phyloP scores from a whole-genome alignment of 2,329 filamentous ascomycete species.

The Cladosporium sphaerospermum region DNA sequence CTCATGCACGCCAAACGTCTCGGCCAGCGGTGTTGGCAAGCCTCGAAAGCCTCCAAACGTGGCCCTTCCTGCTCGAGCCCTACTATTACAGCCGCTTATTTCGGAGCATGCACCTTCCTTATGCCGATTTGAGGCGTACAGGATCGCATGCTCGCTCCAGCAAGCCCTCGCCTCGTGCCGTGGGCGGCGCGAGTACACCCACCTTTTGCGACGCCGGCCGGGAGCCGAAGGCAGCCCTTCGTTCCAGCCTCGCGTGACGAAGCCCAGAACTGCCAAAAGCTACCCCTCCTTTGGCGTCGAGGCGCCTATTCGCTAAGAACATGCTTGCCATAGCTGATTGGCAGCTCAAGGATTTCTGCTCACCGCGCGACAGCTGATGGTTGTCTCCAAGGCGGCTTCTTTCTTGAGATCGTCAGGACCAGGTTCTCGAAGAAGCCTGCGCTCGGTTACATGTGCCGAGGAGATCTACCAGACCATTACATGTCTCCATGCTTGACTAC shows the following conservation, averaged over 20 bases:
- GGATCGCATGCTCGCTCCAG: neutral
- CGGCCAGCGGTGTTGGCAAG: constrained; percentile 8
- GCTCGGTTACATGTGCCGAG: constrained; percentile 4
- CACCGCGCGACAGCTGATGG: neutral
- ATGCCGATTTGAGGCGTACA: neutral
- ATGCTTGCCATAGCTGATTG: neutral
- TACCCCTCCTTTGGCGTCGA: neutral
- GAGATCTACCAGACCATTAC: constrained; percentile 3
- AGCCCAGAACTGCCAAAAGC: neutral
- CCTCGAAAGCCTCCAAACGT: constrained; percentile 10
- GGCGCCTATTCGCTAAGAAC: neutral
- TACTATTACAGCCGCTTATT: neutral
- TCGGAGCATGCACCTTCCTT: too few species aligned
- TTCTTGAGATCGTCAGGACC: constrained; percentile 5
- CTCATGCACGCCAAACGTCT: constrained; percentile 7
- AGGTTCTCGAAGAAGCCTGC: neutral
- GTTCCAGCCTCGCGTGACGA: neutral
- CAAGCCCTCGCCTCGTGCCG: constrained; percentile 6
- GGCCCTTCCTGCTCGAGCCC: neutral
- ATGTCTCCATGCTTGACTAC: neutral
- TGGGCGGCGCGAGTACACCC: neutral
- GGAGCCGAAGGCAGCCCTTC: neutral
- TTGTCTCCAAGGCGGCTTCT: too few species aligned
- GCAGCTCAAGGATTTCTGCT: neutral
- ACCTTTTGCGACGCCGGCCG: neutral